These are phyloP conservation scores for Acanthamoeba quina DNA, from an alignment of 208 protist genomes.

Conservation along the genomic window DNA sequence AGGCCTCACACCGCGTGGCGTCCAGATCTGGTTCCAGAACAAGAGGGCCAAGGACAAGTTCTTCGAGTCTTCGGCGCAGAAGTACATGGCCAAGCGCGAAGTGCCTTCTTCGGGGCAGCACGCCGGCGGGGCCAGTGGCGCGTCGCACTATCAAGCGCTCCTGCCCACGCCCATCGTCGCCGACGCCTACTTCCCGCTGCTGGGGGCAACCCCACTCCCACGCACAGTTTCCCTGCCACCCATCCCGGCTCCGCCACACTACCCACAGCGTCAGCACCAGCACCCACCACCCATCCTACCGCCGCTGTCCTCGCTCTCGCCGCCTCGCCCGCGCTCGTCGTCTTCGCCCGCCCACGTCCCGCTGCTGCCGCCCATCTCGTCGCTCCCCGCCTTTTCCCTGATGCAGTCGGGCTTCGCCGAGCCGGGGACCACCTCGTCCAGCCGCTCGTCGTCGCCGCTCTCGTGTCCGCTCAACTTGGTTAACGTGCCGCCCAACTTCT, in stretches of 20 bases:
- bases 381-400: not conserved
- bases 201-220: not conserved
- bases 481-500: constrained; percentile 7
- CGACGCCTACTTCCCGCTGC: not conserved
- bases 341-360: not conserved
- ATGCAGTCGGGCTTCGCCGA: not conserved
- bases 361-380: not conserved
- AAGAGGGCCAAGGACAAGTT: constrained; percentile 44
- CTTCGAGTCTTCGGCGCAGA: constrained; percentile 30
- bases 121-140: not conserved
- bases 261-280: not conserved
- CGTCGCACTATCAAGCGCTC: not conserved
- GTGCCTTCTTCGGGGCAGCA: not conserved
- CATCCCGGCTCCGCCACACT: too few species aligned
- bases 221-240: not conserved
- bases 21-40: constrained; percentile 45
- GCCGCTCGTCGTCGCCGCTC: not conserved
- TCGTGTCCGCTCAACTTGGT: not conserved
- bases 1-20: constrained; percentile 26
- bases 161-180: not conserved
- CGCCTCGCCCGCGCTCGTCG: not conserved
- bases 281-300: not conserved
- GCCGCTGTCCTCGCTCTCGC: not conserved
- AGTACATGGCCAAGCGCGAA: constrained; percentile 16
- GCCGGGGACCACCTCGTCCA: not conserved